These are phyloP conservation scores for Naganishia vishniacii DNA, from an alignment of 768 basidiomycete species.

Conservation along the genomic window DNA sequence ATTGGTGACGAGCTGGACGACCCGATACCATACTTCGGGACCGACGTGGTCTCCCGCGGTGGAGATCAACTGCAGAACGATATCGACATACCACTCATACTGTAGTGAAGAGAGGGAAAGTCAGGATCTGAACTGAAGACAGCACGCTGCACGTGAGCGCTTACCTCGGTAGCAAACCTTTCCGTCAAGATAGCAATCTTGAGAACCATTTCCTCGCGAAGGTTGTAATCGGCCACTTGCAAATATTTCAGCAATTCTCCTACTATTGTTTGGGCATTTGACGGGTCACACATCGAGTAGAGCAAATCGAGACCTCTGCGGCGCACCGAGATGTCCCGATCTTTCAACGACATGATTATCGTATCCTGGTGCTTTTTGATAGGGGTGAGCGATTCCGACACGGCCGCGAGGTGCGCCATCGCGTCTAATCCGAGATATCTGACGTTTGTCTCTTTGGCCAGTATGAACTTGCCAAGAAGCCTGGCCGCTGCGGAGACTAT, in stretches of 20 bases:
- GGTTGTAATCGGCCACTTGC: conserved; percentile 88
- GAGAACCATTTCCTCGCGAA: conserved; percentile 96
- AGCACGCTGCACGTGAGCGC: conserved; percentile 2
- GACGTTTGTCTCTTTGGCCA: conserved; percentile 97
- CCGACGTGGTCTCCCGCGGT: conserved; percentile 98
- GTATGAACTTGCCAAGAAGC: conserved; percentile 89
- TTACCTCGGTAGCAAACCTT: conserved; percentile 76
- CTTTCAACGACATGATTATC: conserved; percentile 86
- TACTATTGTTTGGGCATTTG: conserved; percentile 92
- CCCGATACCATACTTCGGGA: conserved; percentile 99
- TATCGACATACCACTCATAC: conserved; percentile 99
- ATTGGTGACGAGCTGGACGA: conserved; percentile 96
- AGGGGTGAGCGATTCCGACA: conserved; percentile 80
- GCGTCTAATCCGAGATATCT: conserved; percentile 95
- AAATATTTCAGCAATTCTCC: conserved; percentile 91
- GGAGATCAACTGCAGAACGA: conserved; percentile 88
- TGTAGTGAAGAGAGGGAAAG: conserved; percentile 37
- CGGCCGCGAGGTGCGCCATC: conserved; percentile 94
- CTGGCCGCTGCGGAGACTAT: conserved; percentile 82
- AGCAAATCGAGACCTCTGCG: conserved; percentile 88
- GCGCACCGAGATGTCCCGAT: conserved; percentile 95
- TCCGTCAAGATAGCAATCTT: conserved; percentile 99
- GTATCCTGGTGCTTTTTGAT: conserved; percentile 94
- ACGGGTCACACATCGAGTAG: conserved; percentile 98
- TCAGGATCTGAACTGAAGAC: background rate